Base-by-base conservation (phyloP, 2,329 filamentous ascomycete genomes). In the Trichoderma simmonsii region DNA sequence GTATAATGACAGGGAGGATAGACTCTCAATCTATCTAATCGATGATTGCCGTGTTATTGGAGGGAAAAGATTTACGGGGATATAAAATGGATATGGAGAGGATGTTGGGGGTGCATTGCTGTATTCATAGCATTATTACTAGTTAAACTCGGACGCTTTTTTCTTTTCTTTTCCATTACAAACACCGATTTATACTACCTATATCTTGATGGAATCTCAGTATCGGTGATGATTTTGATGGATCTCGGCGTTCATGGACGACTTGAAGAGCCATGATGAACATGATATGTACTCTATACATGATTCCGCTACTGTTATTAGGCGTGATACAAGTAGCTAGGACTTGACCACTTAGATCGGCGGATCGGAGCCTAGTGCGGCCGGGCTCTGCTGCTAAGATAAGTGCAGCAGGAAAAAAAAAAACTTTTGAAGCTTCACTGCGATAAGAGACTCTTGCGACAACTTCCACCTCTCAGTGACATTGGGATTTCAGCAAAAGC, bases 41-140 rank as follows among this genome's bases (percentile, higher is more conserved):
- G 14, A 64, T 62, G 65, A 63, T 59, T 68, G 36, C 65, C 36
- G 59, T 32, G 34, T 57, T 56, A 61, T 36, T 43, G 43, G 32
- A 26, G 56, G 64, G 39, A 39, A 39, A 60, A n/a, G 43, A 30
- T 30, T 43, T n/a, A 34, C 11, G 65, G 36, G 61, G 36, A 72
- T 48, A 51, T 57, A 68, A 72, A 72, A 61, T 63, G 71, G 71
- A 56, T 32, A 51, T 14, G 71, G 59, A 32, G 61, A 65, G 39
- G 57, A 54, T 11, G 56, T 59, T 66, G 69, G 69, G 28, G 60
- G 57, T 43, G 32, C 30, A 48, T 72, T 36, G 43, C 39, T 72
- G 64, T 72, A 72, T 39, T 72, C 62, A 60, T 72, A 72, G 63
- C 62, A 72, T 61, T 36, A 57, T 59, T 61, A 72, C 34, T 68